phyloP scores from a whole-genome alignment of 2,329 filamentous ascomycete genomes.

The Thielaviopsis populi region DNA sequence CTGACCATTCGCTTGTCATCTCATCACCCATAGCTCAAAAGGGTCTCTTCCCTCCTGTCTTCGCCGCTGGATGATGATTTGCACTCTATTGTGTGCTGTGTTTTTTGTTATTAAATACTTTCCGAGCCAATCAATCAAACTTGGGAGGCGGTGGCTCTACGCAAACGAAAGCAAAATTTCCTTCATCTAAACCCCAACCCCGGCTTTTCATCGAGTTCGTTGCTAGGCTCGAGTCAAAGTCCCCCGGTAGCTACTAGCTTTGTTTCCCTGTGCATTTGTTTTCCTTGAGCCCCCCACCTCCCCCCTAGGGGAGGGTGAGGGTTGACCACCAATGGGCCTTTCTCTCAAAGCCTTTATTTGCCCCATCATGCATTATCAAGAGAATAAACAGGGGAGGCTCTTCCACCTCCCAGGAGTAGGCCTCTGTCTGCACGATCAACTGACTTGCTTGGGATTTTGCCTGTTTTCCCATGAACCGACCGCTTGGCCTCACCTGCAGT shows the following conservation, averaged over 20 bases:
- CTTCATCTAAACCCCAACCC: constrained; percentile 4
- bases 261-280: not conserved
- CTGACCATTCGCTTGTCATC: not conserved
- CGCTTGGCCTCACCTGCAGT: too few species aligned
- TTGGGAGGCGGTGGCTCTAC: constrained; percentile 1
- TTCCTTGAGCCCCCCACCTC: not conserved
- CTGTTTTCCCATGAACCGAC: not conserved
- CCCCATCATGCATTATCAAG: not conserved
- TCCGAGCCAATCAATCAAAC: constrained; percentile 1
- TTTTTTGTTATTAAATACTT: not conserved
- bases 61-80: not conserved
- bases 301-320: not conserved
- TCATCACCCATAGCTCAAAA: not conserved
- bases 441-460: not conserved
- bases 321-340: not conserved
- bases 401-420: not conserved
- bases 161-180: not conserved
- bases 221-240: constrained; percentile 2
- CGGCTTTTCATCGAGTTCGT: not conserved
- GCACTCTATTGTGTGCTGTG: not conserved
- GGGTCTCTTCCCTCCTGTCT: not conserved
- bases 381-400: not conserved
- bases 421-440: not conserved
- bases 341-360: not conserved
- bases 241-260: not conserved